A percentile compares a stretch with the other conserved stretches of the same genome.
Conservation (phyloP, 2,329 filamentous ascomycete species). For the Diplodia corticola region DNA sequence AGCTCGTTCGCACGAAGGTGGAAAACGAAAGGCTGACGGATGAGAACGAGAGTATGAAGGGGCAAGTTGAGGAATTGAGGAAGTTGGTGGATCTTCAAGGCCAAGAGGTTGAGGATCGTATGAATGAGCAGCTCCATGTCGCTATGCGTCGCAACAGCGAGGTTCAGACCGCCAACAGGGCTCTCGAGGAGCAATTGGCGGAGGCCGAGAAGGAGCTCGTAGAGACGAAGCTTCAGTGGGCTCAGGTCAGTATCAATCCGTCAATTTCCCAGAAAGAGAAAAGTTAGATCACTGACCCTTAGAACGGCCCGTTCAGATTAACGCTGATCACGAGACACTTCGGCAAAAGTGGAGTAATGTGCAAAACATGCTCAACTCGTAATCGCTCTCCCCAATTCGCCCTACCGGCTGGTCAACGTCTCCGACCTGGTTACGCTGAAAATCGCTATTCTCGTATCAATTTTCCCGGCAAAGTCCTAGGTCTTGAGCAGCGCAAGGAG, state of each 20-base stretch:
- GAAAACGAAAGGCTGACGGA: slow-evolving; percentile 89
- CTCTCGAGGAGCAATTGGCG: slow-evolving; percentile 81
- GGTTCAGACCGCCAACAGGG: slow-evolving; percentile 89
- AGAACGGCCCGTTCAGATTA: slow-evolving; percentile 35
- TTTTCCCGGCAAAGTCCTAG: not conserved
- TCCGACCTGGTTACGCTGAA: not conserved
- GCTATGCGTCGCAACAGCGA: slow-evolving; percentile 91
- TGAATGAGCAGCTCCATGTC: slow-evolving; percentile 83
- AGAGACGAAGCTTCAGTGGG: slow-evolving; percentile 90
- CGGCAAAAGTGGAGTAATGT: slow-evolving; percentile 53
- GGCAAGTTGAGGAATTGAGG: slow-evolving; percentile 82
- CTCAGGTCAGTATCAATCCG: slow-evolving; percentile 68
- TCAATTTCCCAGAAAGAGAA: not conserved
- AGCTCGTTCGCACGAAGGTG: slow-evolving; percentile 88
- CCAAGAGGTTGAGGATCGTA: slow-evolving; percentile 77
- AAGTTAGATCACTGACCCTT: slow-evolving; percentile 6
- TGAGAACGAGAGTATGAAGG: slow-evolving; percentile 82
- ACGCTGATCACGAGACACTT: slow-evolving; percentile 50
- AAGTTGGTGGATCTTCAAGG: slow-evolving; percentile 88
- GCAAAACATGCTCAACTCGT: slow-evolving; percentile 45
- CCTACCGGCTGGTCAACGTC: not conserved
- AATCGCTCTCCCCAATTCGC: not conserved
- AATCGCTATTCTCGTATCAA: slow-evolving; percentile 4
- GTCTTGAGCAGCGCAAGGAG: not conserved
- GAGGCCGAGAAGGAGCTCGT: slow-evolving; percentile 94